Evolutionary conservation across 257 asterid genomes (phyloP), one percentile per base, ranked within the genome.

Genomic region (Fraxinus quadrangulata): DNA sequence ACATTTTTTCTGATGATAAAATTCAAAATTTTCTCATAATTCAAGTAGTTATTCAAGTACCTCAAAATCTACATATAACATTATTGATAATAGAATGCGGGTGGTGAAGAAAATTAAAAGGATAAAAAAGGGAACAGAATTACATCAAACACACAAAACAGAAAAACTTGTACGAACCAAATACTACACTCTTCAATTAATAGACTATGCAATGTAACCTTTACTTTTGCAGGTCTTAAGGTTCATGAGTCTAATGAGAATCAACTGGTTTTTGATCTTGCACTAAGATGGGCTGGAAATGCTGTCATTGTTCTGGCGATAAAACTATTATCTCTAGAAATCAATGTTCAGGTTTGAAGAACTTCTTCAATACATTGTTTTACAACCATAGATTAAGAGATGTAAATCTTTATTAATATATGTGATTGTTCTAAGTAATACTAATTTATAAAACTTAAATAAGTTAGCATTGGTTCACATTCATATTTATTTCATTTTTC

Each of bases 271-370:
- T 84, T 91, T 79, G 97, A 92, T 86, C 83, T 90, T 21, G 86
- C 88, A 0, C 73, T 94, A 33, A 88, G 82, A 82, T 94, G 97
- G 97, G 96, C 94, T 23, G 97, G 97, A 78, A 89, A 94, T 75
- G 85, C 93, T 1, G 87, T 87, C 79, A 87, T 92, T 54, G 77
- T 68, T 77, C 73, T 94, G 51, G 88, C 77, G 33, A 67, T 90
- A 67, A 87, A 84, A 61, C 11, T 87, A 13, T 73, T 83, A 8
- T 84, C 88, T 75, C 76, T 90, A 42, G 65, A 82, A 77, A 77
- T 88, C 82, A 49, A 72, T 28, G 80, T 89, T 49, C 97, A 91
- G 97, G 98, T 94, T 61, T 74, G 83, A 74, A 70, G 39, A 82
- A 72, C 67, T 56, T 77, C 79, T 33, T 61, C 31, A 61, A 9